phyloP scores from a whole-genome alignment of 768 basidiomycete species.

The Coprinopsis sp. region DNA sequence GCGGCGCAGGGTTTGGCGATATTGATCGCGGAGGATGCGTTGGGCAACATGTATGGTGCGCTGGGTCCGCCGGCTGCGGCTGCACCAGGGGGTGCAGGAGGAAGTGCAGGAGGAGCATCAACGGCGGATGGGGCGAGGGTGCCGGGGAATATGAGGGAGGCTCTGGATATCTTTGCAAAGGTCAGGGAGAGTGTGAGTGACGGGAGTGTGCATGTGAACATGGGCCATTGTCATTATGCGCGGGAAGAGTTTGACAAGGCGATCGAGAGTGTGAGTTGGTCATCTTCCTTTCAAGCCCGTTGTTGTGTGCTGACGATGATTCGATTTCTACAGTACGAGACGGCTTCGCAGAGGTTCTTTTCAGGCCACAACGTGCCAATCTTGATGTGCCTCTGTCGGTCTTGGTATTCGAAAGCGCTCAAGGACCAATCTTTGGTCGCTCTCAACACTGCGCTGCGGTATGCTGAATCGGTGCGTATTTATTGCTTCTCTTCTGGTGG shows the following conservation, averaged over 20 bases:
- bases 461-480: constrained; percentile 66
- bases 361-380: constrained; percentile 68
- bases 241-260: constrained; percentile 94
- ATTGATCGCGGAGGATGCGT: constrained; percentile 85
- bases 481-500: not conserved
- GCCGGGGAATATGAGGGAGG: constrained; percentile 83
- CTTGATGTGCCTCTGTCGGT: constrained; percentile 81
- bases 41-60: constrained; percentile 62
- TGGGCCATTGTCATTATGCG: constrained; percentile 92
- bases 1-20: constrained; percentile 97
- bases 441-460: constrained; percentile 81
- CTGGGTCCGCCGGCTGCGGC: constrained; percentile 36
- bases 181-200: constrained; percentile 79
- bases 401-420: constrained; percentile 92
- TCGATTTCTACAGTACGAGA: constrained; percentile 88
- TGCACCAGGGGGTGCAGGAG: no score
- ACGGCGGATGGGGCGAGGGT: constrained; percentile 55
- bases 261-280: constrained; percentile 78
- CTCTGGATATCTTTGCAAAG: constrained; percentile 84
- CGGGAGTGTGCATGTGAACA: constrained; percentile 90
- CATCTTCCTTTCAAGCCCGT: not conserved
- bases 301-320: not conserved
- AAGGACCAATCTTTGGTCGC: constrained; percentile 80
- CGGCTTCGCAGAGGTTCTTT: constrained; percentile 78
- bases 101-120: constrained; percentile 74